These are phyloP conservation scores for Neofusicoccum ribis DNA, from an alignment of 2,329 filamentous ascomycete species.

Conservation along the genomic window DNA sequence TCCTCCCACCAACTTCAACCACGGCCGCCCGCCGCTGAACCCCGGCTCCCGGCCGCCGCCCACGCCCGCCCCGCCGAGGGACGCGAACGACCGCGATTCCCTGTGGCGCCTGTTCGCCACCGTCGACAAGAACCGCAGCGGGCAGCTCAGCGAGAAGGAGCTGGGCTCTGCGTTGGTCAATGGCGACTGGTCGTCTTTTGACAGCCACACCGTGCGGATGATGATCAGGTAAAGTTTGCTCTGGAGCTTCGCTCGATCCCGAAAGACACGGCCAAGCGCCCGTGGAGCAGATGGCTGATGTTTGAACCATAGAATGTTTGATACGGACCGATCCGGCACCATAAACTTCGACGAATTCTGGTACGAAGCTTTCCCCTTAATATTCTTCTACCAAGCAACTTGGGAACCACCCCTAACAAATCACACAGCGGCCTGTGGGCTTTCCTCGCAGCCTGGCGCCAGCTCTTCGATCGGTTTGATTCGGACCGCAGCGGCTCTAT, in stretches of 20 bases:
- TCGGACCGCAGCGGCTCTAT: conserved; percentile 85
- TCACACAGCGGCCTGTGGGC: conserved; percentile 75
- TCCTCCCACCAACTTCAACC: conserved; percentile 61
- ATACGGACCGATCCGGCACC: conserved; percentile 81
- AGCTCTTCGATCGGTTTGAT: conserved; percentile 94
- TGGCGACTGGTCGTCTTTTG: conserved; percentile 92
- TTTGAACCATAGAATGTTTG: conserved; percentile 74
- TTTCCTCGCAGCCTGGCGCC: conserved; percentile 91
- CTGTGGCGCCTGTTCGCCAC: conserved; percentile 85
- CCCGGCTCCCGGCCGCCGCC: conserved; percentile 44
- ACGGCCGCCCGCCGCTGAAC: conserved; percentile 59
- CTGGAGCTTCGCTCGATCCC: not conserved
- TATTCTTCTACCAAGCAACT: not conserved
- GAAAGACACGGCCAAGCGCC: not conserved
- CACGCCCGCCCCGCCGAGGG: conserved; percentile 53
- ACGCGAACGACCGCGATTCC: conserved; percentile 65
- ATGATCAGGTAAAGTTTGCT: conserved; percentile 67
- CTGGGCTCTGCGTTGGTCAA: conserved; percentile 91
- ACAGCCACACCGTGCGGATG: conserved; percentile 92
- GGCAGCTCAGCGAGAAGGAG: conserved; percentile 81
- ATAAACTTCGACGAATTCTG: conserved; percentile 97
- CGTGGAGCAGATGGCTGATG: not conserved
- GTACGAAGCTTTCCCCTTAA: conserved; percentile 31
- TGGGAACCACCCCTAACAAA: not conserved
- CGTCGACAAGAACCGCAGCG: conserved; percentile 82